phyloP scores from a whole-genome alignment of 2,329 filamentous ascomycete genomes.

The Sporothrix inflata region DNA sequence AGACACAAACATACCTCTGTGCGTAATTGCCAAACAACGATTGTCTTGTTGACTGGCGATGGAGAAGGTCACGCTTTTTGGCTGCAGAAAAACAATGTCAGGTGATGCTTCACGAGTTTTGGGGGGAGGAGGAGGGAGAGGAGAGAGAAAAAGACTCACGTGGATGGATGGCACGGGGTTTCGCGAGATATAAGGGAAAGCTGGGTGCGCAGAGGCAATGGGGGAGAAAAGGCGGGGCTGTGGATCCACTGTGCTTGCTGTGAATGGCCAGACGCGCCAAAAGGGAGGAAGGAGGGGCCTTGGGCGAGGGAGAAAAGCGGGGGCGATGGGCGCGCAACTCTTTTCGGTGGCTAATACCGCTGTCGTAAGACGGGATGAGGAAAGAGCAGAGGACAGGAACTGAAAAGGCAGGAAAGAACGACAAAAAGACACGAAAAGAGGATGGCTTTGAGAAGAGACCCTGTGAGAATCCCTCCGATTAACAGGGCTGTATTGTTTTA shows the following conservation, averaged over 20 bases:
- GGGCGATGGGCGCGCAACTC: background rate
- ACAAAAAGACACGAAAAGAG: background rate
- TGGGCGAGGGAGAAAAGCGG: slow-evolving; percentile 16
- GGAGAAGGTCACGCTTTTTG: slow-evolving; percentile 31
- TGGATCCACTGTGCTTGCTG: background rate
- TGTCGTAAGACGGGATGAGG: background rate
- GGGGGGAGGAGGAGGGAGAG: slow-evolving; percentile 8
- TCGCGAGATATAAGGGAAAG: slow-evolving; percentile 34
- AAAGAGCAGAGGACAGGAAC: background rate
- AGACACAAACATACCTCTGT: slow-evolving; percentile 34
- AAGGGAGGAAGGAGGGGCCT: background rate
- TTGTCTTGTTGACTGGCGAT: slow-evolving; percentile 18
- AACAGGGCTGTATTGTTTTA: background rate
- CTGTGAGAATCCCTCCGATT: background rate
- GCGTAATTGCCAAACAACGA: slow-evolving; percentile 1
- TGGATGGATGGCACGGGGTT: slow-evolving; percentile 36
- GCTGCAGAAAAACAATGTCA: slow-evolving; percentile 36
- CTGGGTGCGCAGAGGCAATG: background rate
- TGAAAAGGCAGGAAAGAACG: background rate
- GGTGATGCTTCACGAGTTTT: slow-evolving; percentile 38
- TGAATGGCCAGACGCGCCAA: slow-evolving; percentile 16
- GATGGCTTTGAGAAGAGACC: background rate
- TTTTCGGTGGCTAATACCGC: background rate
- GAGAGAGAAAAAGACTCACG: slow-evolving; percentile 32
- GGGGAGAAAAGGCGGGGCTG: slow-evolving; percentile 26